These are phyloP conservation scores for Aspergillus sojae DNA, from an alignment of 2,329 filamentous ascomycete genomes.

Conservation along the genomic window DNA sequence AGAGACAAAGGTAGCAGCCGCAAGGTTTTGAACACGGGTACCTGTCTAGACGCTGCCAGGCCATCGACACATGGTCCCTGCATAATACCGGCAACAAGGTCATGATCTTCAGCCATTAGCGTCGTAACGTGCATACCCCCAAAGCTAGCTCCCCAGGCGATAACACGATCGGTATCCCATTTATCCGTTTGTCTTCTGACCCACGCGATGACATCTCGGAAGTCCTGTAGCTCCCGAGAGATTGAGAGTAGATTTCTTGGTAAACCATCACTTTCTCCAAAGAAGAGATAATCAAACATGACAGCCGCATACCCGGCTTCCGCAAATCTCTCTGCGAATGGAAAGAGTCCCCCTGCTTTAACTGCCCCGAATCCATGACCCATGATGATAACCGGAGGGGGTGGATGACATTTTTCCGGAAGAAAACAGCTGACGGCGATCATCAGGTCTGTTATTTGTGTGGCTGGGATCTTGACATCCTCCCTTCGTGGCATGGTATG, in stretches of 20 bases:
- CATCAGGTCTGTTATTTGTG: no score
- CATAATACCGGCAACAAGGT: not conserved
- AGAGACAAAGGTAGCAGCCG: no score
- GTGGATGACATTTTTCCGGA: no score
- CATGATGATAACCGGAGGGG: not conserved
- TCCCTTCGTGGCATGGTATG: no score
- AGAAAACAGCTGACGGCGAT: no score
- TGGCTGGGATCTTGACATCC: no score
- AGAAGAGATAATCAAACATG: not conserved
- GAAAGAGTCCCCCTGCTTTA: not conserved
- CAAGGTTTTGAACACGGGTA: no score
- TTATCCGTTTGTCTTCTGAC: not conserved
- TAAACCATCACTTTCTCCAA: not conserved
- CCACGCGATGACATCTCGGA: not conserved
- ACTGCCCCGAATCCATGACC: not conserved
- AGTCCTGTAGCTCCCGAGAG: not conserved
- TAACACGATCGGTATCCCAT: not conserved
- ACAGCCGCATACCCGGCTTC: not conserved
- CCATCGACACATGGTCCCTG: not conserved
- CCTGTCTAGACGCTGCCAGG: no score
- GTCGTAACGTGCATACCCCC: not conserved
- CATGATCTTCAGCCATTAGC: not conserved
- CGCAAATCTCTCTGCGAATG: not conserved
- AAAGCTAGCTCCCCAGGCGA: not conserved
- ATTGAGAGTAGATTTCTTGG: not conserved